A percentile compares a stretch with the other conserved stretches of the same genome.
Evolutionary conservation across 2,329 filamentous ascomycete species (phyloP).

Genomic region (Colletotrichum lentis): DNA sequence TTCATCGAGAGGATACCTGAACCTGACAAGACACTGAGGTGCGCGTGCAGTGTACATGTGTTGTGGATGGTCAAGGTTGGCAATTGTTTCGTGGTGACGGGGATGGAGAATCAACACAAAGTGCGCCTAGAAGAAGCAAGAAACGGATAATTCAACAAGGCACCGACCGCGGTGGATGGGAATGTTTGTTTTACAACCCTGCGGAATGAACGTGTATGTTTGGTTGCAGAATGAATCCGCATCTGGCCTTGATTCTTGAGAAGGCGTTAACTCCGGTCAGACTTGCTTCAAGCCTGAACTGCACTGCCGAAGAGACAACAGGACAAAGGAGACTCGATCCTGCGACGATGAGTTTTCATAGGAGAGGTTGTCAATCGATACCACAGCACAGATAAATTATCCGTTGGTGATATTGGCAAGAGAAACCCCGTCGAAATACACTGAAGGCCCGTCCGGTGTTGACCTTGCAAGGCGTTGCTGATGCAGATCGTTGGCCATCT

Average conservation of each 20-base stretch:
- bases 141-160: background rate
- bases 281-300: no score
- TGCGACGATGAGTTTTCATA: background rate
- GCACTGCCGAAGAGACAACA: background rate
- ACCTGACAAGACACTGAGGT: slow-evolving; percentile 1
- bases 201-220: background rate
- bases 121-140: slow-evolving; percentile 11
- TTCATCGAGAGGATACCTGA: slow-evolving; percentile 3
- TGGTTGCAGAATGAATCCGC: background rate
- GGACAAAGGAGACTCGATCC: background rate
- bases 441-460: background rate
- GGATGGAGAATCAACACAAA: slow-evolving; percentile 5
- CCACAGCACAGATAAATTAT: slow-evolving; percentile 19
- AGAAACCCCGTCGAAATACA: background rate
- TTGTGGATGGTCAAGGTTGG: background rate
- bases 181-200: background rate
- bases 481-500: slow-evolving; percentile 1
- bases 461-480: background rate
- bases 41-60: no score
- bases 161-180: no score
- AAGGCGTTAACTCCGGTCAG: background rate
- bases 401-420: slow-evolving; percentile 18
- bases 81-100: slow-evolving; percentile 15
- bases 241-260: background rate
- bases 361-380: no score